Conservation (phyloP, 2,329 filamentous ascomycete species). For the Penicillium paneum region DNA sequence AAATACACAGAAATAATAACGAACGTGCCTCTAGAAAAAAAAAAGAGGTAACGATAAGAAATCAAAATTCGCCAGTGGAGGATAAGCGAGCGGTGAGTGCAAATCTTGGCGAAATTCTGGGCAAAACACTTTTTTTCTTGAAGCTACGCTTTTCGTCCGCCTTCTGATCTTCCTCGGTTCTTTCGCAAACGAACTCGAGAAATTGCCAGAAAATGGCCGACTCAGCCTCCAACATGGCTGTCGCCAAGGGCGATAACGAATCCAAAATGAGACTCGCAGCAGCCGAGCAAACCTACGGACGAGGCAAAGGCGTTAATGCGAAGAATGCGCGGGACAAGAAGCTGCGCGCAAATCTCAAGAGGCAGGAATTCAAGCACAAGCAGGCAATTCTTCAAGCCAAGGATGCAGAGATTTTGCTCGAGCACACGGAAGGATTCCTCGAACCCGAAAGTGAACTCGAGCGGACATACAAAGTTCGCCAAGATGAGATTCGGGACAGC, state of each 20-base stretch:
- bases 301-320: constrained; percentile 71
- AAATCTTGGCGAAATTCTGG: constrained; percentile 41
- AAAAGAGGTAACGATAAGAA: constrained; percentile 25
- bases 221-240: constrained; percentile 27
- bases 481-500: constrained; percentile 74
- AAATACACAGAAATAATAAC: constrained; percentile 1
- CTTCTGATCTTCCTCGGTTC: constrained; percentile 5
- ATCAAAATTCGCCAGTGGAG: constrained; percentile 38
- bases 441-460: constrained; percentile 87
- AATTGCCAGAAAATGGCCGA: constrained; percentile 29
- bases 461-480: constrained; percentile 85
- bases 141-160: constrained; percentile 7
- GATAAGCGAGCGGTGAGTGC: constrained; percentile 34
- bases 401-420: constrained; percentile 90
- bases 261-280: constrained; percentile 41
- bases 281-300: constrained; percentile 76
- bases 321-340: constrained; percentile 84
- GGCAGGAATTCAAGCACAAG: constrained; percentile 77
- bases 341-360: constrained; percentile 72
- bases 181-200: constrained; percentile 5
- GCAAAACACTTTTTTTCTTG: constrained; percentile 24
- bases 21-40: constrained; percentile 7
- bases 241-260: constrained; percentile 36
- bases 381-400: constrained; percentile 79
- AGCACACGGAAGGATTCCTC: constrained; percentile 80